Evolutionary conservation across 192 early-diverging fungal species (phyloP).

Genomic region (Chytriomyces hyalinus): DNA sequence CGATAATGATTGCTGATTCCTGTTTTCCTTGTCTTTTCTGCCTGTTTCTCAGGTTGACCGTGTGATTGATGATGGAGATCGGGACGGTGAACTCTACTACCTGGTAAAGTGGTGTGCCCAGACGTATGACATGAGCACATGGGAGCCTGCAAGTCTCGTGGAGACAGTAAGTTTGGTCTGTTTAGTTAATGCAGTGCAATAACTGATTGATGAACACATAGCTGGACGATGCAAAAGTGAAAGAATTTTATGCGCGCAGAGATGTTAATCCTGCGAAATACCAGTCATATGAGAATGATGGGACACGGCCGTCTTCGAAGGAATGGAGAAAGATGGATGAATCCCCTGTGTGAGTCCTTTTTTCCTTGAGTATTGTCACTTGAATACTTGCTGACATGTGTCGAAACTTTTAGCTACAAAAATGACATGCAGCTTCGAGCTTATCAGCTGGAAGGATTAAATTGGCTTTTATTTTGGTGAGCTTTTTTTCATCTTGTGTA

Average conservation of each 20-base stretch:
- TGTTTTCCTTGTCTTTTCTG: not conserved
- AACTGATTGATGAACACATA: conserved; percentile 7
- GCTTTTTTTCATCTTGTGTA: conserved; percentile 6
- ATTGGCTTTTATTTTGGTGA: conserved; percentile 79
- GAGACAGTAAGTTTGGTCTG: conserved; percentile 47
- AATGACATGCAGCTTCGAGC: conserved; percentile 71
- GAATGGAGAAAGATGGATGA: conserved; percentile 63
- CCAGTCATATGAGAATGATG: conserved; percentile 38
- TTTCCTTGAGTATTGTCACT: not conserved
- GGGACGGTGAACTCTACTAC: conserved; percentile 68
- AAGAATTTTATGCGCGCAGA: conserved; percentile 68
- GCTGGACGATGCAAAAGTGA: conserved; percentile 66
- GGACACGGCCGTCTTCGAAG: conserved; percentile 49
- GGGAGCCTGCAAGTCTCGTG: conserved; percentile 68
- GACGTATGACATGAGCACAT: conserved; percentile 75
- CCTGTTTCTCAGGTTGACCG: conserved; percentile 66
- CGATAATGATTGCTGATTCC: not conserved
- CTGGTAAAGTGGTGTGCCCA: conserved; percentile 78
- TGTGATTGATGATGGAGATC: conserved; percentile 82
- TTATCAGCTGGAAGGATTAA: conserved; percentile 84
- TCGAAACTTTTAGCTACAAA: conserved; percentile 55
- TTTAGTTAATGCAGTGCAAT: not conserved
- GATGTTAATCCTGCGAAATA: conserved; percentile 62
- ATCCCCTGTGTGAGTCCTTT: conserved; percentile 57
- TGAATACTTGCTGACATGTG: not conserved